A percentile compares a stretch with the other conserved stretches of the same genome.
Conservation (phyloP, 192 early-diverging fungal genomes). For the Backusella luteola region DNA sequence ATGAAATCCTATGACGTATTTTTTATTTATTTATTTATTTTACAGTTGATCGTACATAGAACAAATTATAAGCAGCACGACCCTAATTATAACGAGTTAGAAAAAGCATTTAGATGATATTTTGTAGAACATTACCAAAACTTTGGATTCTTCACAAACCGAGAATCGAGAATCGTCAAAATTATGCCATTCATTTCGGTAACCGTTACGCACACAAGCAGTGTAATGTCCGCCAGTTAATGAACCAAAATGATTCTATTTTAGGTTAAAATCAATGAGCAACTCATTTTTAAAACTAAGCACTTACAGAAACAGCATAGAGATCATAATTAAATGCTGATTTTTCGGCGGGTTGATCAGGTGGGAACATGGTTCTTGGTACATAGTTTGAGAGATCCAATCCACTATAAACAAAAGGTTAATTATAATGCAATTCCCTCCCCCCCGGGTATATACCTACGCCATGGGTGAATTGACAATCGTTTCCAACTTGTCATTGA, state of each 20-base stretch:
- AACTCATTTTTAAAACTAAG: constrained; percentile 10
- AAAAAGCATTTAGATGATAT: background rate
- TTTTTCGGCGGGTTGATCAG: background rate
- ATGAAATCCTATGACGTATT: background rate
- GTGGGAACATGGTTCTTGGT: constrained; percentile 22
- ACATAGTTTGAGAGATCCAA: constrained; percentile 62
- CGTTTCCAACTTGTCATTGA: constrained; percentile 89
- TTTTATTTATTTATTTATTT: constrained; percentile 20
- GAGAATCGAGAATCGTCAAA: constrained; percentile 86
- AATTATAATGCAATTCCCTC: background rate
- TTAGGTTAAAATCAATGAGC: background rate
- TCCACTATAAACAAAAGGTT: constrained; percentile 20
- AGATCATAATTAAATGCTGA: constrained; percentile 61
- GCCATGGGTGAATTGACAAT: constrained; percentile 81
- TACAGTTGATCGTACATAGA: constrained; percentile 47
- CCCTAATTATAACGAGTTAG: constrained; percentile 35
- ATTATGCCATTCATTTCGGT: constrained; percentile 71
- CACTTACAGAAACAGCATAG: constrained; percentile 79
- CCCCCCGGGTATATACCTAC: background rate
- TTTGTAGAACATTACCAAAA: constrained; percentile 41
- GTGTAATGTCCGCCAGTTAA: constrained; percentile 80
- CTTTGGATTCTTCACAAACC: constrained; percentile 50
- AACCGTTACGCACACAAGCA: constrained; percentile 63
- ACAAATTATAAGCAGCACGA: constrained; percentile 62
- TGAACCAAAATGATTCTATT: constrained; percentile 71